These are phyloP conservation scores for Ganoderma meredithae DNA, from an alignment of 1,284 basidiomycete genomes.

Conservation along the genomic window DNA sequence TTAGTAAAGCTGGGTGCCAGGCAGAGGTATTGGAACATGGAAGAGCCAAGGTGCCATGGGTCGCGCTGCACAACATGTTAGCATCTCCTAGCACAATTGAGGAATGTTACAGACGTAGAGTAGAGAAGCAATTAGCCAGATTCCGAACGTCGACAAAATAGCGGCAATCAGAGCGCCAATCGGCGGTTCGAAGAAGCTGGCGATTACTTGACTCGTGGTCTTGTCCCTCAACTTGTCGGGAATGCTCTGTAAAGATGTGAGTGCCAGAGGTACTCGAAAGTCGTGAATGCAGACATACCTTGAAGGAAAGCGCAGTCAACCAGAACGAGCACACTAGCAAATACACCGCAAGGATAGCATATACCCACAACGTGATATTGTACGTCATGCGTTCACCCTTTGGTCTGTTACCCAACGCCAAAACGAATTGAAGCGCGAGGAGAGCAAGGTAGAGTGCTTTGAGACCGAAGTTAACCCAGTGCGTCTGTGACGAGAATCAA, in stretches of 20 bases:
- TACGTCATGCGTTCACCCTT: slow-evolving; percentile 93
- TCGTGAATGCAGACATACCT: slow-evolving; percentile 51
- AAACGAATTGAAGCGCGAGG: slow-evolving; percentile 87
- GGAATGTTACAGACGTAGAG: slow-evolving; percentile 75
- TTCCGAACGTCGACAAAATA: slow-evolving; percentile 86
- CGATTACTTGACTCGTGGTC: slow-evolving; percentile 52
- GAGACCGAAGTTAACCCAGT: slow-evolving; percentile 86
- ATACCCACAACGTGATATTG: slow-evolving; percentile 84
- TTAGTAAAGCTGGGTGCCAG: slow-evolving; percentile 94
- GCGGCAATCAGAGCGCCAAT: slow-evolving; percentile 89
- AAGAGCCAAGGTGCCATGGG: slow-evolving; percentile 99
- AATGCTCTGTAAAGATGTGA: slow-evolving; percentile 50
- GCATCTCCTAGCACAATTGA: background rate
- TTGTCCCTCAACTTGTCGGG: slow-evolving; percentile 59
- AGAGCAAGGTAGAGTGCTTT: slow-evolving; percentile 92
- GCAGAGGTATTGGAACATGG: slow-evolving; percentile 92
- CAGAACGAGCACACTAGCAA: slow-evolving; percentile 87
- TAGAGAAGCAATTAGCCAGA: slow-evolving; percentile 86
- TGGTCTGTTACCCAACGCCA: slow-evolving; percentile 95
- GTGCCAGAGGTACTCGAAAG: background rate
- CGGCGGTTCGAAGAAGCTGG: slow-evolving; percentile 74
- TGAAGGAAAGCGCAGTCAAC: slow-evolving; percentile 82
- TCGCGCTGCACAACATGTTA: slow-evolving; percentile 68
- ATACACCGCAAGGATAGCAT: slow-evolving; percentile 81
- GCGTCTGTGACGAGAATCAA: slow-evolving; percentile 61